Conservation (phyloP, 2,329 filamentous ascomycete species). For the Alternaria novae-zelandiae region DNA sequence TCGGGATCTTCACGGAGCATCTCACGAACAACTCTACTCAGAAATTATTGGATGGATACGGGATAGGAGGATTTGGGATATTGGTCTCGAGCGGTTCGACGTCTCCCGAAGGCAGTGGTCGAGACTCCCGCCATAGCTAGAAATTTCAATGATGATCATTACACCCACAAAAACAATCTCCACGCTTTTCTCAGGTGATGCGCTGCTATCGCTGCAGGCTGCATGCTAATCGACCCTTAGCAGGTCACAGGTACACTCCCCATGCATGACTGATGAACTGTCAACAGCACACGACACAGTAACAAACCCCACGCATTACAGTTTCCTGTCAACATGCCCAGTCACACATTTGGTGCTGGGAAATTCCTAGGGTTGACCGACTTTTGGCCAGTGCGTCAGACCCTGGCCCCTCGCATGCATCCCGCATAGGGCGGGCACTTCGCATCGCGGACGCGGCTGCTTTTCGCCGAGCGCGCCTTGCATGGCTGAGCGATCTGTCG, state of each 20-base stretch:
- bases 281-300: neutral
- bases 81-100: conserved; percentile 26
- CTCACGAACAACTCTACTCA: conserved; percentile 32
- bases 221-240: conserved; percentile 21
- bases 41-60: conserved; percentile 13
- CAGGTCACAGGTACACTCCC: conserved; percentile 16
- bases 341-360: conserved; percentile 5
- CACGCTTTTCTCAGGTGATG: conserved; percentile 24
- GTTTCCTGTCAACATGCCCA: neutral
- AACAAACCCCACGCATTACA: conserved; percentile 1
- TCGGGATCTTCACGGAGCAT: conserved; percentile 12
- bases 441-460: conserved; percentile 9
- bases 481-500: conserved; percentile 15
- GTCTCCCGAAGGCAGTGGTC: conserved; percentile 31
- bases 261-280: neutral
- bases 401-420: conserved; percentile 12
- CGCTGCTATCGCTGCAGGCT: conserved; percentile 16
- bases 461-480: conserved; percentile 4
- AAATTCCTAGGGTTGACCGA: conserved; percentile 21
- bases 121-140: conserved; percentile 37
- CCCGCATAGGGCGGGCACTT: conserved; percentile 5
- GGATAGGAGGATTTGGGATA: conserved; percentile 8
- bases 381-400: conserved; percentile 25
- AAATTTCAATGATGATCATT: conserved; percentile 25
- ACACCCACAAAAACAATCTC: conserved; percentile 16